Base-by-base conservation (phyloP, 345 rosid genomes). In the Syzygium grande region DNA sequence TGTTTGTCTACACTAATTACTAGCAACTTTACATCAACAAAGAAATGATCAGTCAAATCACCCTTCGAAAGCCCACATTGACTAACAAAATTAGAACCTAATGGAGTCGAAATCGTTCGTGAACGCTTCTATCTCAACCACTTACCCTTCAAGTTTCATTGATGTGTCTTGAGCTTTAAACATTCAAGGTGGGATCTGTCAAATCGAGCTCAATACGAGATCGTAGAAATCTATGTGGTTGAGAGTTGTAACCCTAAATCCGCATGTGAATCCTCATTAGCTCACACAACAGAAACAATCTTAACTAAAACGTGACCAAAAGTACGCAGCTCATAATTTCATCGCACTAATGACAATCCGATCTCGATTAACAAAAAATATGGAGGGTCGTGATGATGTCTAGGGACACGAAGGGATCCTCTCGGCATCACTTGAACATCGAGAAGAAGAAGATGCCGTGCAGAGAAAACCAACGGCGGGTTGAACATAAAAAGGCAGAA, bases 1-100 rank as follows among this genome's bases (percentile, higher is more conserved):
- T 19, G 7, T 73, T 0, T 38, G 27, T 4, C 43, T 38, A 34
- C 49, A 10, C 49, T 2, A 10, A 19, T 13, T 9, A 9, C 27
- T 19, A 38, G 7, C 49, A 9, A 34, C 41, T 65, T 65, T 73
- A 19, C 49, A 73, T 38, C 83, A 27, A 21, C 15, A 22, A 38
- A 73, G 7, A 19, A 38, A 73, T 21, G 41, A 73, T 19, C 15
- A 2, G 38, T 9, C 25, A 73, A 73, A 19, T 38, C 14, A 41
- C 15, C 27, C 14, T 10, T 41, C 8, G 4, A 2, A 21, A 73
- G 80, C 49, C 49, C 80, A 73, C 7, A 5, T 0, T 0, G 27
- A 34, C 9, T 1, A 73, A 9, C 80, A 73, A 10, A 6, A 38
- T 73, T 21, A 19, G 14, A 38, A 73, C 25, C 80, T 9, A 73